A percentile compares a stretch with the other conserved stretches of the same genome.
Conservation (phyloP, 768 basidiomycete genomes). For the Macrolepiota fuliginosa region DNA sequence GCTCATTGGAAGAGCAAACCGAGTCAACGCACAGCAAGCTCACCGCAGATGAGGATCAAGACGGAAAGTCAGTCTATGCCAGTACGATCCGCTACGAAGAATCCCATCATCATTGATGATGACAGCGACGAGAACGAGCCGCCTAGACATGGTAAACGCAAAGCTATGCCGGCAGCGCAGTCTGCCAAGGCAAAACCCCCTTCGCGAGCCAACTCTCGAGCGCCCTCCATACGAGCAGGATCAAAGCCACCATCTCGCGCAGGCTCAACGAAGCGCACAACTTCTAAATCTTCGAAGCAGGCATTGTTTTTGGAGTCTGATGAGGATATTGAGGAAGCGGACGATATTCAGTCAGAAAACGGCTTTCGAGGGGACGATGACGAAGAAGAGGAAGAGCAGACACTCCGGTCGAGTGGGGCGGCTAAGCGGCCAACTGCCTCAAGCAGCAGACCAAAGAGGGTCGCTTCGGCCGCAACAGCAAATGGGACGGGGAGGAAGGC, state of each 20-base stretch:
- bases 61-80: not conserved
- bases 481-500: slow-evolving; percentile 28
- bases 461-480: slow-evolving; percentile 16
- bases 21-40: not conserved
- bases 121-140: slow-evolving; percentile 20
- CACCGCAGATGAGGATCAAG: not conserved
- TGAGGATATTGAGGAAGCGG: slow-evolving; percentile 30
- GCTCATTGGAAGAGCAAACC: slow-evolving; percentile 2
- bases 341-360: not conserved
- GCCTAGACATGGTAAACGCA: slow-evolving; percentile 34
- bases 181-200: not conserved
- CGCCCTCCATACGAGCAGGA: slow-evolving; percentile 17
- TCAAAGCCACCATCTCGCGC: slow-evolving; percentile 28
- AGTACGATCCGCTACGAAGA: slow-evolving; percentile 16
- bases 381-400: slow-evolving; percentile 27
- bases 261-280: slow-evolving; percentile 20
- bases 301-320: slow-evolving; percentile 54
- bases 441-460: slow-evolving; percentile 20
- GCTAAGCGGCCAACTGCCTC: slow-evolving; percentile 16
- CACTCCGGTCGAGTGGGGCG: slow-evolving; percentile 25
- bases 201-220: slow-evolving; percentile 1
- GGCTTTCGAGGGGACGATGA: slow-evolving; percentile 22
- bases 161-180: not conserved
- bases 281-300: slow-evolving; percentile 17
- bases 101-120: slow-evolving; percentile 15